phyloP scores from a whole-genome alignment of 768 basidiomycete genomes.

The Phaeotremella fagi region DNA sequence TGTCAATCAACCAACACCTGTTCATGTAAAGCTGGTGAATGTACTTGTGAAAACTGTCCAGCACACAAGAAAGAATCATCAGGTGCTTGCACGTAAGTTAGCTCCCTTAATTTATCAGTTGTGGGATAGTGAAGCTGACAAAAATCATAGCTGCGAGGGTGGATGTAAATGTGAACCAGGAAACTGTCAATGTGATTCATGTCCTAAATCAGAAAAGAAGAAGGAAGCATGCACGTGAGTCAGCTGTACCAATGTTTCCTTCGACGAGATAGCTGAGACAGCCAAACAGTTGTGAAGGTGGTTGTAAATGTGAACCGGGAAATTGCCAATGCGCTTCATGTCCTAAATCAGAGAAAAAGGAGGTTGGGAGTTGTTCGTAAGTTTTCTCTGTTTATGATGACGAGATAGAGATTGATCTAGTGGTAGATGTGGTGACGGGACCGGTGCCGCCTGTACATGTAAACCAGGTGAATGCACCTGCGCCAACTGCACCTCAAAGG shows the following conservation, averaged over 20 bases:
- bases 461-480: conserved; percentile 24
- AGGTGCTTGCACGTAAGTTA: conserved; percentile 8
- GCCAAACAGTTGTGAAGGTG: conserved; percentile 13
- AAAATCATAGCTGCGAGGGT: conserved; percentile 5
- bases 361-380: too few relatives aligned
- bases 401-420: background rate
- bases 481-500: conserved; percentile 19
- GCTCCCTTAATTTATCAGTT: background rate
- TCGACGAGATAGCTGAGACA: too few relatives aligned
- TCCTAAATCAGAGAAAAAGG: conserved; percentile 23
- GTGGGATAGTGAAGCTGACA: background rate
- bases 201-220: conserved; percentile 25
- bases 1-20: conserved; percentile 25
- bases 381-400: too few relatives aligned
- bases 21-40: conserved; percentile 21
- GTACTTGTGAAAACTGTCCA: conserved; percentile 21
- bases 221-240: conserved; percentile 10
- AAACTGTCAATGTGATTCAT: conserved; percentile 16
- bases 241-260: too few relatives aligned
- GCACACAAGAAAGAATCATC: conserved; percentile 10
- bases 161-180: conserved; percentile 23
- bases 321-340: conserved; percentile 18
- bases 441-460: conserved; percentile 8
- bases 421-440: background rate
- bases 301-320: conserved; percentile 22